Conservation (phyloP, 2,329 filamentous ascomycete genomes). For the Didymella arachidicola region DNA sequence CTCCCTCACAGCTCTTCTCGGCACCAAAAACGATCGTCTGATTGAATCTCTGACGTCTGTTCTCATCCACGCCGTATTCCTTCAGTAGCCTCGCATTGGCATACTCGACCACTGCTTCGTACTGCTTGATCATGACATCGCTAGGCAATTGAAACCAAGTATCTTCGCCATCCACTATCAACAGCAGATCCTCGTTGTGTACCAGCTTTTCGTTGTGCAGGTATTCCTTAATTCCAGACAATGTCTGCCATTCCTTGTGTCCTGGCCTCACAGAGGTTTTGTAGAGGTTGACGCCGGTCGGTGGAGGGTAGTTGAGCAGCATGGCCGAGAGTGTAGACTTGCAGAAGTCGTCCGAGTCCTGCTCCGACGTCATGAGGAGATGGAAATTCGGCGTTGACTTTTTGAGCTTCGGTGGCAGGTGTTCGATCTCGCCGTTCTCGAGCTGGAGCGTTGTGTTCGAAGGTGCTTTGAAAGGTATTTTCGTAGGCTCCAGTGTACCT, state of each 20-base stretch:
- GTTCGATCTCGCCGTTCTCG: slow-evolving; percentile 42
- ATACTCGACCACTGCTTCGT: slow-evolving; percentile 62
- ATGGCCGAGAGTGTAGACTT: slow-evolving; percentile 65
- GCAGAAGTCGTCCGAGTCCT: slow-evolving; percentile 62
- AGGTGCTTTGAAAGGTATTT: slow-evolving; percentile 40
- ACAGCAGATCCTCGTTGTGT: slow-evolving; percentile 66
- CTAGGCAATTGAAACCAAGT: slow-evolving; percentile 71
- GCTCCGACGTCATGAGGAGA: slow-evolving; percentile 61
- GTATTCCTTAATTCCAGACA: slow-evolving; percentile 58
- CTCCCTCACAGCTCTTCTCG: slow-evolving; percentile 61
- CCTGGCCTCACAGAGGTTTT: slow-evolving; percentile 23
- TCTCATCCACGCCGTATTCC: slow-evolving; percentile 55
- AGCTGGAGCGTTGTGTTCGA: slow-evolving; percentile 47
- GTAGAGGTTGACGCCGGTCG: slow-evolving; percentile 61
- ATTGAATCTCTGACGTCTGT: slow-evolving; percentile 46
- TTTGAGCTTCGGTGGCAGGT: slow-evolving; percentile 39
- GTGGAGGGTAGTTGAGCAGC: slow-evolving; percentile 66
- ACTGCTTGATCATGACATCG: slow-evolving; percentile 68
- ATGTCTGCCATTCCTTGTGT: slow-evolving; percentile 55
- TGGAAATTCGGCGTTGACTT: slow-evolving; percentile 58
- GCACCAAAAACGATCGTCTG: slow-evolving; percentile 65
- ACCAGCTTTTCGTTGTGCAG: slow-evolving; percentile 58
- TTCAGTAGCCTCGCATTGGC: slow-evolving; percentile 62
- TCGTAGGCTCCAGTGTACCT: slow-evolving; percentile 33
- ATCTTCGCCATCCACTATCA: slow-evolving; percentile 70